Percentiles rank a stretch among this genome's conserved stretches.
Evolutionary conservation across 805 yeast species (phyloP).

Genomic region (Citeromyces matritensis): DNA sequence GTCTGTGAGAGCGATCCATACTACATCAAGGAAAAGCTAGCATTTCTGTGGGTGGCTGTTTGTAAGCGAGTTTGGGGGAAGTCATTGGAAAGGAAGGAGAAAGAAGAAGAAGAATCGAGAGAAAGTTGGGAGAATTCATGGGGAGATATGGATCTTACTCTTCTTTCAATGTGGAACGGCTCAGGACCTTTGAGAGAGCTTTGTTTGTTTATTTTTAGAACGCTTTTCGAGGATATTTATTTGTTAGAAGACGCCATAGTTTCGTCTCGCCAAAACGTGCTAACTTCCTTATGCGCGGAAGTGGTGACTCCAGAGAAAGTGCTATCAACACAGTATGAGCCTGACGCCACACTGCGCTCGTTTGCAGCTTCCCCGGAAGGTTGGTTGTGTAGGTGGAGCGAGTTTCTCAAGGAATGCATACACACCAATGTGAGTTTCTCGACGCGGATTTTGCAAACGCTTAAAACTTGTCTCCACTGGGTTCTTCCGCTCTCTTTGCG

Average conservation of each 20-base stretch:
- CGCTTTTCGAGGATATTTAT: constrained; percentile 86
- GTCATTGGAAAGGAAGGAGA: constrained; percentile 21
- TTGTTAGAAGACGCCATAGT: constrained; percentile 87
- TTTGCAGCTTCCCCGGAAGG: constrained; percentile 68
- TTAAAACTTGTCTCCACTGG: constrained; percentile 90
- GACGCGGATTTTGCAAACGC: constrained; percentile 58
- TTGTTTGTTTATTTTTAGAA: constrained; percentile 63
- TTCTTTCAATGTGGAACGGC: constrained; percentile 61
- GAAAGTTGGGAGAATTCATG: constrained; percentile 43
- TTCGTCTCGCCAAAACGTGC: constrained; percentile 56
- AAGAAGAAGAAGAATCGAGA: constrained; percentile 8
- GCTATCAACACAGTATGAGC: constrained; percentile 47
- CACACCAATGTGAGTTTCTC: constrained; percentile 22
- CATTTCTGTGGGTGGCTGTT: constrained; percentile 80
- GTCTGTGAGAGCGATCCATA: constrained; percentile 64
- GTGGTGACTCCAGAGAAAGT: constrained; percentile 60
- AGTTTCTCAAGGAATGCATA: constrained; percentile 26
- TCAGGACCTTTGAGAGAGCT: constrained; percentile 57
- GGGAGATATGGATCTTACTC: constrained; percentile 73
- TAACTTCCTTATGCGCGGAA: constrained; percentile 75
- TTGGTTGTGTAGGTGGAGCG: constrained; percentile 77
- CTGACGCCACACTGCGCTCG: constrained; percentile 42
- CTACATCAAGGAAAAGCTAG: constrained; percentile 78
- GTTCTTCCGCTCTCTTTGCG: constrained; percentile 64
- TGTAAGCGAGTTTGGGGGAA: constrained; percentile 90